Percentiles rank a stretch among this genome's conserved stretches.
Evolutionary conservation across 2,329 filamentous ascomycete genomes (phyloP).

Genomic region (Penicillium sclerotiorum): DNA sequence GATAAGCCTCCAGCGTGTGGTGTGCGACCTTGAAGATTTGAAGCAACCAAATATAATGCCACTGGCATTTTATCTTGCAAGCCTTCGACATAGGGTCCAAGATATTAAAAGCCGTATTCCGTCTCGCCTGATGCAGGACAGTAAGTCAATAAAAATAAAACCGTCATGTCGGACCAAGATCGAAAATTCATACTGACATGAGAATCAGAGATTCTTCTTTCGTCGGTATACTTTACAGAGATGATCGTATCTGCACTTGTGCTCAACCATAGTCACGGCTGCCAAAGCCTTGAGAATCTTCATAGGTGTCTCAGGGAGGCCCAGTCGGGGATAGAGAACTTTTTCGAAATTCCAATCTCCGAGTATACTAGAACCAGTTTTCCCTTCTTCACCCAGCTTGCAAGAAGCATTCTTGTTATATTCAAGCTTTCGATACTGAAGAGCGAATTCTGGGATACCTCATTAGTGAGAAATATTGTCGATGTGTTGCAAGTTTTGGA

Average conservation of each 20-base stretch:
- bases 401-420: constrained; percentile 7
- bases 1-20: constrained; percentile 22
- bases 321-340: constrained; percentile 6
- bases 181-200: not conserved
- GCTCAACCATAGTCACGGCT: not conserved
- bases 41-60: not conserved
- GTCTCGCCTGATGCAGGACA: constrained; percentile 1
- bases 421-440: constrained; percentile 7
- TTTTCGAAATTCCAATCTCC: constrained; percentile 4
- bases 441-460: constrained; percentile 6
- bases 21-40: constrained; percentile 5
- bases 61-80: constrained; percentile 5
- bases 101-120: constrained; percentile 5
- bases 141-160: constrained; percentile 5
- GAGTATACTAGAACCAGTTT: constrained; percentile 4
- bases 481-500: constrained; percentile 10
- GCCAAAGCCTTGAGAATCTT: constrained; percentile 7
- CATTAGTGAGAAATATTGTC: not conserved
- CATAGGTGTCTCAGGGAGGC: constrained; percentile 6
- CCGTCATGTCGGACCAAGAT: not conserved
- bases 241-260: constrained; percentile 6
- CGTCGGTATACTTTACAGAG: constrained; percentile 7
- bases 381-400: constrained; percentile 9
- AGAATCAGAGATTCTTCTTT: constrained; percentile 1
- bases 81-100: constrained; percentile 8